Evolutionary conservation across 305 asterid genomes (phyloP), one percentile per base, ranked within the genome.

Genomic region (Solanum hybrid): DNA sequence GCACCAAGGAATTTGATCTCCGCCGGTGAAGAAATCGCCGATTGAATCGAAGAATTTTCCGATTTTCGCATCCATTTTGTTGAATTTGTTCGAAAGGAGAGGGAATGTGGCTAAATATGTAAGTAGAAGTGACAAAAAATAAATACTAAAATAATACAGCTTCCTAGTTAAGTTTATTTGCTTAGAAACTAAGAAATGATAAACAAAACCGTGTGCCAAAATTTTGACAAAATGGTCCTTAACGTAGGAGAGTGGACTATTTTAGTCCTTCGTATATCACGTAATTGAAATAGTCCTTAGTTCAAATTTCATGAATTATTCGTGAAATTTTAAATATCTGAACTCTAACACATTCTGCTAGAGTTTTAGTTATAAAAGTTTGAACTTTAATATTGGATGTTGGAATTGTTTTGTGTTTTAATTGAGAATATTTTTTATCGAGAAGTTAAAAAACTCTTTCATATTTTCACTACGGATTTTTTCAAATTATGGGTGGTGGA

Each of bases 1-100:
- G 90, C 96, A 93, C 98, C 97, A 96, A 9, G 99, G 99, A 86
- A 97, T 94, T 88, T 93, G 96, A 89, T 96, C 98, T 64, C 95
- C 94, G 6, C 98, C 95, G 92, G 93, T 87, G 93, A 97, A 97
- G 88, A 97, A 93, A 82, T 88, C 91, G 86, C 95, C 94, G 17
- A 95, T 95, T 72, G 98, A 94, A 77, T 93, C 95, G 90, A 96
- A 92, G 90, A 95, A 93, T 78, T 94, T 93, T 36, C 92, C 94
- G 31, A 97, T 80, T 84, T 93, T 95, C 37, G 90, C 95, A 51
- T 96, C 99, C 98, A 97, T 97, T 88, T 87, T 66, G 24, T 71
- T 86, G 75, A 84, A 27, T 31, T 84, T 84, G 75, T 56, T 51
- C 31, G 6, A 10, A 29, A 31, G 40, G 42, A 11, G 8, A 84